A percentile compares a stretch with the other conserved stretches of the same genome.
Conservation (phyloP, 257 asterid species). For the Cynanchum wilfordii region DNA sequence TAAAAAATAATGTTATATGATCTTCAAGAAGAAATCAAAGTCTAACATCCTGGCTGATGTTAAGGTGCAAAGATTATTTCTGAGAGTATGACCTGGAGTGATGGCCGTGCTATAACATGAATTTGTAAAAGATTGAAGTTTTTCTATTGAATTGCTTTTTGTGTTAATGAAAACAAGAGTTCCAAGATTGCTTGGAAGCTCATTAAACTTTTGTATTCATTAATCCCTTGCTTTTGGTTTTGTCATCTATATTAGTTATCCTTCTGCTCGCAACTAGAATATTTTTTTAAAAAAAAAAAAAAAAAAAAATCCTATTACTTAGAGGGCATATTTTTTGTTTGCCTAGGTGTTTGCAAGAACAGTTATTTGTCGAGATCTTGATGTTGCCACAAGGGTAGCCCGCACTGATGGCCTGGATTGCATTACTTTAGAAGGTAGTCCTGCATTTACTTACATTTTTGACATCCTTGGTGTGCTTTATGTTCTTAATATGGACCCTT, state of each 20-base stretch:
- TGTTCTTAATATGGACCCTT: constrained; percentile 18
- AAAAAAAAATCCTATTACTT: constrained; percentile 14
- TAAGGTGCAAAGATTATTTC: neutral
- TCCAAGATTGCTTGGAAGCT: neutral
- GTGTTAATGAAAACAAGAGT: neutral
- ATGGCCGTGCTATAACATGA: neutral
- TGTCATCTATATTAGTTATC: neutral
- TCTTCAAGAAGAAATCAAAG: neutral
- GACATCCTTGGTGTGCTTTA: constrained; percentile 16
- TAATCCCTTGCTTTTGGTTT: neutral
- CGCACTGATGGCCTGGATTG: constrained; percentile 87
- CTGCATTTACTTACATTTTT: constrained; percentile 23
- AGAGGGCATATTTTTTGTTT: constrained; percentile 19
- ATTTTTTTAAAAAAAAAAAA: too few species aligned
- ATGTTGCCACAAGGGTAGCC: constrained; percentile 93
- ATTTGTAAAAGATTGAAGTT: neutral
- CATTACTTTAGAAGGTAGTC: constrained; percentile 85
- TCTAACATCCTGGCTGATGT: neutral
- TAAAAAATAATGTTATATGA: neutral
- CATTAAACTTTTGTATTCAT: too few species aligned
- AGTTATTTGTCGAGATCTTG: constrained; percentile 89
- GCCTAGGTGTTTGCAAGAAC: constrained; percentile 85
- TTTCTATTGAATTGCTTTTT: neutral
- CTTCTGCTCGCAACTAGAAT: neutral
- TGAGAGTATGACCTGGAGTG: neutral